A percentile compares a stretch with the other conserved stretches of the same genome.
These are phyloP conservation scores for Dispira simplex DNA, from an alignment of 192 early-diverging fungal species.

Conservation along the genomic window DNA sequence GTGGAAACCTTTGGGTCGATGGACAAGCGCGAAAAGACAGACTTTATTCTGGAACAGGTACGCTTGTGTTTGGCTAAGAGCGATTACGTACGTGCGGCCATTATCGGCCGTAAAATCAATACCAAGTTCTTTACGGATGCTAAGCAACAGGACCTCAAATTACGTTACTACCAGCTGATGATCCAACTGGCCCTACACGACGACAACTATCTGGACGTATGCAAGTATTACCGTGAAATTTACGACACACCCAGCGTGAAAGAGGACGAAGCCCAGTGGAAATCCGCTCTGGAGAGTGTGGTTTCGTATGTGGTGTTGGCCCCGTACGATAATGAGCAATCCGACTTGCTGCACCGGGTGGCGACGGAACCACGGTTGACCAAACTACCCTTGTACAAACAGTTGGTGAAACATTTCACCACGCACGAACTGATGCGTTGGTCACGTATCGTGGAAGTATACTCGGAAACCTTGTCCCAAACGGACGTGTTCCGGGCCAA, in stretches of 20 bases:
- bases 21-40: constrained; percentile 97
- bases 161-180: constrained; percentile 94
- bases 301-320: constrained; percentile 79
- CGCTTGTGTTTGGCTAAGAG: constrained; percentile 82
- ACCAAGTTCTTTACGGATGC: constrained; percentile 80
- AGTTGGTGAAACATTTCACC: constrained; percentile 78
- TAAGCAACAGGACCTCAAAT: constrained; percentile 68
- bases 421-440: constrained; percentile 90
- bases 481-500: constrained; percentile 55
- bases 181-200: constrained; percentile 88
- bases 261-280: constrained; percentile 62
- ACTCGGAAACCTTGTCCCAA: constrained; percentile 55
- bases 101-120: constrained; percentile 93
- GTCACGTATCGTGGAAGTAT: constrained; percentile 84
- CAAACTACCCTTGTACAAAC: constrained; percentile 62
- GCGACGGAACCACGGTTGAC: constrained; percentile 63
- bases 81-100: constrained; percentile 82
- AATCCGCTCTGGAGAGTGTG: constrained; percentile 55
- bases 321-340: constrained; percentile 93
- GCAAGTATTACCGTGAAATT: constrained; percentile 85
- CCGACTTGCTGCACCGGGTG: constrained; percentile 80
- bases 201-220: constrained; percentile 73
- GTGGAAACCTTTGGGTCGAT: constrained; percentile 99
- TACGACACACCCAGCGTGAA: constrained; percentile 74
- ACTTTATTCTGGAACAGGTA: constrained; percentile 99